Percentiles rank a stretch among this genome's conserved stretches.
These are phyloP conservation scores for Sarocladium brachiariae DNA, from an alignment of 2,329 filamentous ascomycete genomes.

Conservation along the genomic window DNA sequence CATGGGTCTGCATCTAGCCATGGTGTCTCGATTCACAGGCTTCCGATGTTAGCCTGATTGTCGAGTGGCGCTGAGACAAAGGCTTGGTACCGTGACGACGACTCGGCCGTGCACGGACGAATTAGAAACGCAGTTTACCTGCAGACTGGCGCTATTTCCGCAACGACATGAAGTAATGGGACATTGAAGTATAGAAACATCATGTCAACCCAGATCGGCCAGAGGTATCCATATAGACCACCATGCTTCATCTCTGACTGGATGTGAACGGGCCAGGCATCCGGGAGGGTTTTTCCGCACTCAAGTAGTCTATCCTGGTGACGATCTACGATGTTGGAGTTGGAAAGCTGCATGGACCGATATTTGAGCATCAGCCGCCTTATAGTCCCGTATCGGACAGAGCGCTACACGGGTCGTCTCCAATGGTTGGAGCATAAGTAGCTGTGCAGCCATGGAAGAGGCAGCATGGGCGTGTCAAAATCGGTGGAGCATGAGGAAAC, in stretches of 20 bases:
- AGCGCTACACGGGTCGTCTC: background rate
- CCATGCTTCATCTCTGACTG: background rate
- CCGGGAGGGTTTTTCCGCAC: constrained; percentile 3
- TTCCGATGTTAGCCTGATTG: background rate
- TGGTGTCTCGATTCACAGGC: background rate
- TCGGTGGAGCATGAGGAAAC: background rate
- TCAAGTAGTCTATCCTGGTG: background rate
- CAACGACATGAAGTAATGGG: background rate
- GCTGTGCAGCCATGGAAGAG: background rate
- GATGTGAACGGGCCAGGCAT: too few species aligned
- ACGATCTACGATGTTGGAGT: constrained; percentile 5
- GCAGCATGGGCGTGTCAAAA: too few species aligned
- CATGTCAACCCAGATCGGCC: too few species aligned
- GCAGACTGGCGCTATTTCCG: constrained; percentile 1
- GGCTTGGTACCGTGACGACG: constrained; percentile 1
- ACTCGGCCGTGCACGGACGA: background rate
- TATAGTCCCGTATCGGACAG: too few species aligned
- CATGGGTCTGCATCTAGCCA: background rate
- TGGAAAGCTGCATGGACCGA: background rate
- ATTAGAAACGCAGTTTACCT: constrained; percentile 2
- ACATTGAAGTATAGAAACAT: too few species aligned
- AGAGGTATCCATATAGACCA: background rate
- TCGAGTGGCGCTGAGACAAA: constrained; percentile 2
- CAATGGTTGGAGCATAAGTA: background rate
- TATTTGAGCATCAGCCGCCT: too few species aligned